phyloP scores from a whole-genome alignment of 2,329 filamentous ascomycete species.

The Xenoacremonium recifei region DNA sequence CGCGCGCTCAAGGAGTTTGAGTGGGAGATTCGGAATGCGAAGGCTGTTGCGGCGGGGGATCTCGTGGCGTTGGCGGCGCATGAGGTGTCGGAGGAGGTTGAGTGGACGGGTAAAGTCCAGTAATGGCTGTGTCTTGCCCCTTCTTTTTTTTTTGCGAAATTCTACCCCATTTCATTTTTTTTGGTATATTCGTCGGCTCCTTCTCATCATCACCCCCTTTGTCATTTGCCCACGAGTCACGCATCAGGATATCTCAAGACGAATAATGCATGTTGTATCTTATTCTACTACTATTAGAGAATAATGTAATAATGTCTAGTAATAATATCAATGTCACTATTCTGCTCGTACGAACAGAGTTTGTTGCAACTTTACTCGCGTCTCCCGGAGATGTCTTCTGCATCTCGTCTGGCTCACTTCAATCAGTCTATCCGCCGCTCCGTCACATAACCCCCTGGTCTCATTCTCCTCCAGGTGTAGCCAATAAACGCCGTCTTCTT shows the following conservation, averaged over 20 bases:
- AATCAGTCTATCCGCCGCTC: not conserved
- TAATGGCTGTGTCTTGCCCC: not conserved
- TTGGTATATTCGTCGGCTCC: not conserved
- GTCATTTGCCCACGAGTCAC: no score
- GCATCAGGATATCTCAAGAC: conserved; percentile 16
- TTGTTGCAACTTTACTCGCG: not conserved
- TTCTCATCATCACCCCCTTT: no score
- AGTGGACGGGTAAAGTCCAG: not conserved
- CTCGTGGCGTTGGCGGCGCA: conserved; percentile 17
- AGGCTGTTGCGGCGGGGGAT: conserved; percentile 36
- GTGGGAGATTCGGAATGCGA: conserved; percentile 82
- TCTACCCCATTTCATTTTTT: not conserved
- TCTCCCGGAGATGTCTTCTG: not conserved
- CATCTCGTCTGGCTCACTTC: not conserved
- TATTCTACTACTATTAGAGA: no score
- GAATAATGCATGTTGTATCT: conserved; percentile 14
- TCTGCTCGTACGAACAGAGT: no score
- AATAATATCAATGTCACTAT: conserved; percentile 18
- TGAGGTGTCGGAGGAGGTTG: conserved; percentile 8
- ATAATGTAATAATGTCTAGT: conserved; percentile 23
- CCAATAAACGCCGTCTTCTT: conserved; percentile 84
- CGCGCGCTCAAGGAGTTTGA: conserved; percentile 85
- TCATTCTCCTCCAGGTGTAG: conserved; percentile 73
- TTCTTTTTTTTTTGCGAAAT: no score
- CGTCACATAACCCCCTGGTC: conserved; percentile 30